Conservation (phyloP, 768 basidiomycete species). For the Lentinula boryana region DNA sequence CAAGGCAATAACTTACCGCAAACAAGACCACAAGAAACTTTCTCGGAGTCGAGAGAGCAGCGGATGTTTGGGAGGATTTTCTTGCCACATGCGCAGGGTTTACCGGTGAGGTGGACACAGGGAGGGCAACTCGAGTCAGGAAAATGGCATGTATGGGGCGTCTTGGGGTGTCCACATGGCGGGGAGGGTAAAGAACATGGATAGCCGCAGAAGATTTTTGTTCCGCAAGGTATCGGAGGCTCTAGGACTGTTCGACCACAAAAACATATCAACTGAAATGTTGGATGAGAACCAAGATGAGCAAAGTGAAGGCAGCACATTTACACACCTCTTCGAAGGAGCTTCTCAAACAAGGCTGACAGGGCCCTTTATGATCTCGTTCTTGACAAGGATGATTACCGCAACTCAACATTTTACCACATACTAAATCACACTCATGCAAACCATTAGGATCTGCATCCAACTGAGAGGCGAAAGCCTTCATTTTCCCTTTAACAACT, state of each 20-base stretch:
- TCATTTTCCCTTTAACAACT: constrained; percentile 58
- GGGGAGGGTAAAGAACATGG: constrained; percentile 70
- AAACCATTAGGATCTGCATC: constrained; percentile 61
- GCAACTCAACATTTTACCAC: constrained; percentile 66
- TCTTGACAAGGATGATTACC: constrained; percentile 77
- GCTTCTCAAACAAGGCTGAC: constrained; percentile 79
- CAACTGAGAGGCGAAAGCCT: constrained; percentile 24
- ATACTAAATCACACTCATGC: constrained; percentile 82
- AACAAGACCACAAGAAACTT: constrained; percentile 75
- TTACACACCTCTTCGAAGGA: constrained; percentile 82
- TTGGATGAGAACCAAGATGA: no score
- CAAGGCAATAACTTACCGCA: constrained; percentile 81
- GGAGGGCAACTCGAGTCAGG: constrained; percentile 70
- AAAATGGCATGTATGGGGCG: constrained; percentile 81
- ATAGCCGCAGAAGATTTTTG: constrained; percentile 67
- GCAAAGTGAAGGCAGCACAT: neutral
- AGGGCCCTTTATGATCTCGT: constrained; percentile 77
- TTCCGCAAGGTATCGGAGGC: constrained; percentile 88
- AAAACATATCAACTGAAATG: constrained; percentile 58
- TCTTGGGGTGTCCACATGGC: constrained; percentile 76
- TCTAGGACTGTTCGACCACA: constrained; percentile 86
- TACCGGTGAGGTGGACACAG: constrained; percentile 75
- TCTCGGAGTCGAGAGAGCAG: constrained; percentile 73
- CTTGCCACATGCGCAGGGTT: constrained; percentile 88
- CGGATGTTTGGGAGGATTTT: constrained; percentile 69